A percentile compares a stretch with the other conserved stretches of the same genome.
These are phyloP conservation scores for Datura wrightii DNA, from an alignment of 257 asterid genomes.

Conservation along the genomic window DNA sequence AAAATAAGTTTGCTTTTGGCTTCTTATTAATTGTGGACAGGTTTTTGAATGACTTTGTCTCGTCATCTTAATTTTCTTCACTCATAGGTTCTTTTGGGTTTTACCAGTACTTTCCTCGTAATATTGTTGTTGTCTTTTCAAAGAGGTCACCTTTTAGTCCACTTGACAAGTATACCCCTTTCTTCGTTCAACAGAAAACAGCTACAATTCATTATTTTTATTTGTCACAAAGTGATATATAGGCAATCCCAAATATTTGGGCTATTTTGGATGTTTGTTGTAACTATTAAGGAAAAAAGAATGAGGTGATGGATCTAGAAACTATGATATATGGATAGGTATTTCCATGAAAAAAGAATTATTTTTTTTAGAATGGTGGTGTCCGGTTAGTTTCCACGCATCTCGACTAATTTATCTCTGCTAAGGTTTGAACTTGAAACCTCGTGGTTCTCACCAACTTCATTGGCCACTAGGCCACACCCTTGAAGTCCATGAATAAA, in stretches of 20 bases:
- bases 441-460: no score
- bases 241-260: constrained; percentile 17
- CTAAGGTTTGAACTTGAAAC: no score
- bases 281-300: not conserved
- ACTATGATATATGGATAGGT: not conserved
- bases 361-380: no score
- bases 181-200: constrained; percentile 52
- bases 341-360: not conserved
- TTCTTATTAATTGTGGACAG: constrained; percentile 25
- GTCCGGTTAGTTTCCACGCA: no score
- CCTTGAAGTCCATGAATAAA: no score
- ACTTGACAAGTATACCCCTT: constrained; percentile 43
- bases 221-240: not conserved
- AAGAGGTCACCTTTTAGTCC: constrained; percentile 40
- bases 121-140: constrained; percentile 39
- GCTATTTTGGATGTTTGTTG: not conserved
- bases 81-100: constrained; percentile 34
- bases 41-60: constrained; percentile 34
- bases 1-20: constrained; percentile 7
- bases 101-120: not conserved
- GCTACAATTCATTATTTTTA: not conserved
- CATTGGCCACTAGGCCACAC: no score
- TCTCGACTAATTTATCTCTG: no score
- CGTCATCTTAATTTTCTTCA: constrained; percentile 24
- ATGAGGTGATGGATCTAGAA: not conserved